These are phyloP conservation scores for Pogostemon cablin DNA, from an alignment of 257 asterid genomes.

Conservation along the genomic window DNA sequence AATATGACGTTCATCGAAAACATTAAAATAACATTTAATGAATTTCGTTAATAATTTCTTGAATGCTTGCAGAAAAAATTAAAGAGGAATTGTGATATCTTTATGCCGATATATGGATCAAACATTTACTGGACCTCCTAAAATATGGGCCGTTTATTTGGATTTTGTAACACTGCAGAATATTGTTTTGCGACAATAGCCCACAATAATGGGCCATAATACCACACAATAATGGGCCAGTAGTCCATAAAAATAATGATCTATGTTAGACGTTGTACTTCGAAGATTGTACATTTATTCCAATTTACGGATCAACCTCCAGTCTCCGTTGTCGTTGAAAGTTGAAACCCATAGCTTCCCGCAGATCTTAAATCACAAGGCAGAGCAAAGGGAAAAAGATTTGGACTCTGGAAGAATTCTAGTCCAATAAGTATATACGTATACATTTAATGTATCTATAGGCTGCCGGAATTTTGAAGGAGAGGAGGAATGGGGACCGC, in stretches of 20 bases:
- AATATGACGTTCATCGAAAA: no score
- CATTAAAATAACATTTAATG: no score
- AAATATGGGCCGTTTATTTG: conserved; percentile 4
- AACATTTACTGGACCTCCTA: not conserved
- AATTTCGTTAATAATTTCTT: no score
- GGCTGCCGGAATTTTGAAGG: conserved; percentile 32
- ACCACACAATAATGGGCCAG: not conserved
- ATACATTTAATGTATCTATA: conserved; percentile 29
- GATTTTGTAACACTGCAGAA: not conserved
- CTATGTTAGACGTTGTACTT: not conserved
- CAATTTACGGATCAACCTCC: conserved; percentile 29
- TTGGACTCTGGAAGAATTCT: conserved; percentile 34
- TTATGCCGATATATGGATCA: no score
- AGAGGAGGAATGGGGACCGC: conserved; percentile 69
- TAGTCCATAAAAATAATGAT: not conserved
- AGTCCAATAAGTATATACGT: conserved; percentile 8
- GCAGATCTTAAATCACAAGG: conserved; percentile 36
- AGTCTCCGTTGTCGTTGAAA: conserved; percentile 33
- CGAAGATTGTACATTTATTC: conserved; percentile 30
- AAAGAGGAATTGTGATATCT: no score
- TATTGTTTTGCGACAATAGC: not conserved
- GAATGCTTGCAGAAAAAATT: no score
- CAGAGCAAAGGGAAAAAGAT: conserved; percentile 24
- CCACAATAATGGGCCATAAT: not conserved
- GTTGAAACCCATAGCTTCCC: conserved; percentile 29